phyloP scores from a whole-genome alignment of 257 asterid species.

The Oldenlandia corymbosa region DNA sequence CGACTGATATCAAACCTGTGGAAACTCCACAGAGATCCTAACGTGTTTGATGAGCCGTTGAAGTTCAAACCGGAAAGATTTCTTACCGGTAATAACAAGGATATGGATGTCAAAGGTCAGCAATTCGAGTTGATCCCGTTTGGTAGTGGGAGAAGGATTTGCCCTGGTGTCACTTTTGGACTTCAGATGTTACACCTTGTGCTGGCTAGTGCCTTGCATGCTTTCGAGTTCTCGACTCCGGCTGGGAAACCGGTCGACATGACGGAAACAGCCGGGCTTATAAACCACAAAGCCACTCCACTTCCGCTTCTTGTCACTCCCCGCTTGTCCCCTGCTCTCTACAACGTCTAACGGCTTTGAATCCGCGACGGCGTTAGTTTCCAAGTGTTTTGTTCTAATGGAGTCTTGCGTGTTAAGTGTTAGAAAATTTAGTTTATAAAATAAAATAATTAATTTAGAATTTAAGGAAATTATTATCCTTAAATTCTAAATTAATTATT shows the following conservation, averaged over 20 bases:
- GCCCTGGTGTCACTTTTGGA: conserved; percentile 40
- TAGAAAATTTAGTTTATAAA: too few species aligned
- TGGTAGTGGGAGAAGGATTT: conserved; percentile 49
- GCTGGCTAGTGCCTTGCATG: conserved; percentile 51
- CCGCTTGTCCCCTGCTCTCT: conserved; percentile 29
- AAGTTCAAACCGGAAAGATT: conserved; percentile 52
- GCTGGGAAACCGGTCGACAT: conserved; percentile 32
- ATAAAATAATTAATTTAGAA: too few species aligned
- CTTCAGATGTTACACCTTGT: conserved; percentile 28
- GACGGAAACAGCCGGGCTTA: conserved; percentile 46
- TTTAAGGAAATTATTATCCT: too few species aligned
- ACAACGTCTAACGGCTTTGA: too few species aligned
- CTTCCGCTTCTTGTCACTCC: conserved; percentile 40
- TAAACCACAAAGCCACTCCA: conserved; percentile 46
- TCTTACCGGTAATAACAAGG: conserved; percentile 12
- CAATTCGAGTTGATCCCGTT: conserved; percentile 46
- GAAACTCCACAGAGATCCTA: conserved; percentile 53
- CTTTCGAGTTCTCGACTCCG: conserved; percentile 31
- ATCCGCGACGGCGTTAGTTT: too few species aligned
- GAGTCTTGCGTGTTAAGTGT: too few species aligned
- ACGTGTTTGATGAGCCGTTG: conserved; percentile 35
- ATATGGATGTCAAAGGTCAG: conserved; percentile 29
- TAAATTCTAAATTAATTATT: too few species aligned
- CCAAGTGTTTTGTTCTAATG: too few species aligned
- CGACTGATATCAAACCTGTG: conserved; percentile 42